A percentile compares a stretch with the other conserved stretches of the same genome.
Evolutionary conservation across 768 basidiomycete species (phyloP).

Genomic region (Rhizopogon rudus): DNA sequence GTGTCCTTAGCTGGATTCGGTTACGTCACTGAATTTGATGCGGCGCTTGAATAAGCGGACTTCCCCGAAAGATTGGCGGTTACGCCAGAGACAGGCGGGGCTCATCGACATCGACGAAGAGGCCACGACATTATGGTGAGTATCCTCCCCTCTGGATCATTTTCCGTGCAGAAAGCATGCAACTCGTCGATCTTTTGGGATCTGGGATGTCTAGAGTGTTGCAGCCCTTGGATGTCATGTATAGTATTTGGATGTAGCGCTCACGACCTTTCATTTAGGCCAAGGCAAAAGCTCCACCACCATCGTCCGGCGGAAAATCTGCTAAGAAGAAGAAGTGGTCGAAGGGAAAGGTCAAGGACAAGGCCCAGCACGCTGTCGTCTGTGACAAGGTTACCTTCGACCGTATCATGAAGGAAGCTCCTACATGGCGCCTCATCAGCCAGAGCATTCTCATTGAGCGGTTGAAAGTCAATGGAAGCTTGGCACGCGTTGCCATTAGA

Average conservation of each 20-base stretch:
- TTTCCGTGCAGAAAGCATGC: not conserved
- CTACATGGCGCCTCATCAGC: conserved; percentile 98
- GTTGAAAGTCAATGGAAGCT: conserved; percentile 92
- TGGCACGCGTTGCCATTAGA: conserved; percentile 87
- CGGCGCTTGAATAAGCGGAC: conserved; percentile 20
- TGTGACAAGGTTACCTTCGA: conserved; percentile 92
- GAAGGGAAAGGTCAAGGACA: conserved; percentile 99
- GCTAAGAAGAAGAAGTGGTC: conserved; percentile 99
- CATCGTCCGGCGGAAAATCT: conserved; percentile 72
- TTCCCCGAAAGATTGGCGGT: conserved; percentile 10
- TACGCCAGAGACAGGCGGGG: not conserved
- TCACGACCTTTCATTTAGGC: conserved; percentile 41
- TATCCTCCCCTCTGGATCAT: not conserved
- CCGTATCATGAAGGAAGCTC: conserved; percentile 96
- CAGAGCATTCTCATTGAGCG: conserved; percentile 98
- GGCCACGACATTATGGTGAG: conserved; percentile 27
- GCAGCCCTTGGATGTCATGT: conserved; percentile 18
- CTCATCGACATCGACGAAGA: conserved; percentile 21
- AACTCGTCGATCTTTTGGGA: not conserved
- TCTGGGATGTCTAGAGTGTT: conserved; percentile 2
- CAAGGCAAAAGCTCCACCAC: conserved; percentile 68
- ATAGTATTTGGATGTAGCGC: conserved; percentile 14
- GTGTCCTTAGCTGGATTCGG: not conserved
- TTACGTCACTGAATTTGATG: conserved; percentile 19
- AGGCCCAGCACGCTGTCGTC: conserved; percentile 94